These are phyloP conservation scores for Psilocybe azurescens DNA, from an alignment of 768 basidiomycete genomes.

Conservation along the genomic window DNA sequence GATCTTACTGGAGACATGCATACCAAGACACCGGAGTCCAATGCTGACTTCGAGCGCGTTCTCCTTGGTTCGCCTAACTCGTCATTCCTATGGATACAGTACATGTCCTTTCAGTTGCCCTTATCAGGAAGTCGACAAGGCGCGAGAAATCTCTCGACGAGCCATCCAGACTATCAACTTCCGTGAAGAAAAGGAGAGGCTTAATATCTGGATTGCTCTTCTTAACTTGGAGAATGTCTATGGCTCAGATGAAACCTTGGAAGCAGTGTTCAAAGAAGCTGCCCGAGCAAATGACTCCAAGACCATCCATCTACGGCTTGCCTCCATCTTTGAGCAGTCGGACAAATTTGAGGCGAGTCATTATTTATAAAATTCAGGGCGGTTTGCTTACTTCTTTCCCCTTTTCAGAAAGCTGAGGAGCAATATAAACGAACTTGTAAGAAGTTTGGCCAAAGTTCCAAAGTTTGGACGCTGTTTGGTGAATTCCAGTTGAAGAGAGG, in stretches of 20 bases:
- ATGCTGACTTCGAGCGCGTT: conserved; percentile 92
- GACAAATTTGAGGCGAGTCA: conserved; percentile 75
- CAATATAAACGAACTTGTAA: conserved; percentile 88
- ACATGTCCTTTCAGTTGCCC: conserved; percentile 98
- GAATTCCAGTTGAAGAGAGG: conserved; percentile 82
- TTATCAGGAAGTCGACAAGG: conserved; percentile 98
- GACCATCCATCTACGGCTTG: conserved; percentile 84
- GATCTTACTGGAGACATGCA: conserved; percentile 91
- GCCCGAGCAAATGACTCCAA: conserved; percentile 91
- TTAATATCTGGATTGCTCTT: conserved; percentile 97
- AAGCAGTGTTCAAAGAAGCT: conserved; percentile 89
- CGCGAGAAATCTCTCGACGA: conserved; percentile 82
- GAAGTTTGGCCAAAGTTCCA: conserved; percentile 93
- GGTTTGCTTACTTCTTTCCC: neutral
- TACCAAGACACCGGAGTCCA: conserved; percentile 84
- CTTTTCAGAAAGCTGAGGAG: conserved; percentile 85
- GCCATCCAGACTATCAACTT: conserved; percentile 90
- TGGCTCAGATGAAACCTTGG: conserved; percentile 82
- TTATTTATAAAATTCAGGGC: neutral
- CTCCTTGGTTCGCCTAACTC: conserved; percentile 95
- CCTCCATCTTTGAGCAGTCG: conserved; percentile 83
- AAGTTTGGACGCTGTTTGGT: conserved; percentile 90
- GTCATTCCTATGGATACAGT: conserved; percentile 98
- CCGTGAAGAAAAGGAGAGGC: conserved; percentile 93
- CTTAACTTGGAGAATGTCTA: conserved; percentile 95